These are phyloP conservation scores for Verticillium longisporum DNA, from an alignment of 2,329 filamentous ascomycete species.

Conservation along the genomic window DNA sequence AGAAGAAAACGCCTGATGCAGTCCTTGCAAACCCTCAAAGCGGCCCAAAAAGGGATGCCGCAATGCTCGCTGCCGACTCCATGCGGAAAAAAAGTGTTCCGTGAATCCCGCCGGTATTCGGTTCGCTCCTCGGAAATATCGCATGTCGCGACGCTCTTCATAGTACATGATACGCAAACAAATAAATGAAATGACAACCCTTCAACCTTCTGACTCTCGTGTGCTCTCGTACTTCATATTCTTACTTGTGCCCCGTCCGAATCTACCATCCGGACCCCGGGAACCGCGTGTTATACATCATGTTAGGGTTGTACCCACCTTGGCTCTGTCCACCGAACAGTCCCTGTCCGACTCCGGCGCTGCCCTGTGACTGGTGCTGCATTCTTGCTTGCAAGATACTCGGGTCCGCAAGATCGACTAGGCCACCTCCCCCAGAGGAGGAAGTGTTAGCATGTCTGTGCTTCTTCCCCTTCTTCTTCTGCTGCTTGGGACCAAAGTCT, in stretches of 20 bases:
- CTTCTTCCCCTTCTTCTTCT: constrained; percentile 99
- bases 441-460: constrained; percentile 99
- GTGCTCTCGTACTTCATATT: not conserved
- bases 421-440: constrained; percentile 97
- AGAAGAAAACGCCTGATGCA: constrained; percentile 13
- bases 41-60: constrained; percentile 12
- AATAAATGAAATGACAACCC: constrained; percentile 2
- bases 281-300: constrained; percentile 61
- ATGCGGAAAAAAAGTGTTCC: constrained; percentile 3
- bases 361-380: constrained; percentile 82
- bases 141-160: constrained; percentile 9
- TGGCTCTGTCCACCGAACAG: constrained; percentile 82
- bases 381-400: constrained; percentile 98
- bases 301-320: constrained; percentile 89
- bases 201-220: not conserved
- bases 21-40: constrained; percentile 22
- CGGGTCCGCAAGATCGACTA: constrained; percentile 99
- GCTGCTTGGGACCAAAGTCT: constrained; percentile 92
- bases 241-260: constrained; percentile 2
- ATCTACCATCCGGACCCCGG: constrained; percentile 15
- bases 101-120: constrained; percentile 5
- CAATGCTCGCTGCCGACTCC: constrained; percentile 37
- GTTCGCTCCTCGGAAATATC: constrained; percentile 2
- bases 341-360: constrained; percentile 79
- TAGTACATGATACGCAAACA: constrained; percentile 13